phyloP scores from a whole-genome alignment of 2,329 filamentous ascomycete genomes.

The Alternaria brassicae region DNA sequence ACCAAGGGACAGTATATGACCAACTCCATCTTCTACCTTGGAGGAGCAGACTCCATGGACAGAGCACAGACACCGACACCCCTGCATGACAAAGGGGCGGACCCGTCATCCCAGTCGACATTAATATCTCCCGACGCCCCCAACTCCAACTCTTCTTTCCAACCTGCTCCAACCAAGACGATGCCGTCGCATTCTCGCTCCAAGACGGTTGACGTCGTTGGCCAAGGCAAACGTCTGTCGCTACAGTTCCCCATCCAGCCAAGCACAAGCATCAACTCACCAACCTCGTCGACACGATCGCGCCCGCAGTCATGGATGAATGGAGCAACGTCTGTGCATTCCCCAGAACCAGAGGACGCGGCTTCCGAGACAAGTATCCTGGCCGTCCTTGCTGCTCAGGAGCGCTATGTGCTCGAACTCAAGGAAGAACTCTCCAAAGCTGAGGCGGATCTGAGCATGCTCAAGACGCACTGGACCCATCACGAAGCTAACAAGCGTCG shows the following conservation, averaged over 20 bases:
- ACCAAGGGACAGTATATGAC: slow-evolving; percentile 32
- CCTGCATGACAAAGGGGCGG: slow-evolving; percentile 37
- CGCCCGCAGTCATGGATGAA: slow-evolving; percentile 51
- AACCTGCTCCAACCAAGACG: slow-evolving; percentile 22
- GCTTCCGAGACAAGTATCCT: slow-evolving; percentile 65
- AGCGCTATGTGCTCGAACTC: slow-evolving; percentile 87
- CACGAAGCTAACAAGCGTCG: slow-evolving; percentile 80
- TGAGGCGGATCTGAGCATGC: slow-evolving; percentile 73
- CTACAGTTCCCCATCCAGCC: slow-evolving; percentile 59
- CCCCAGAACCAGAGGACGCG: slow-evolving; percentile 31
- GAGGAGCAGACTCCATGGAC: slow-evolving; percentile 39
- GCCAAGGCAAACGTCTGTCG: slow-evolving; percentile 56
- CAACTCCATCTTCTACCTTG: slow-evolving; percentile 24
- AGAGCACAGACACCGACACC: slow-evolving; percentile 39
- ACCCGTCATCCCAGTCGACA: slow-evolving; percentile 22
- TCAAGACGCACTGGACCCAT: slow-evolving; percentile 84
- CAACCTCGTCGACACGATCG: slow-evolving; percentile 41
- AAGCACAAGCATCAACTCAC: slow-evolving; percentile 42
- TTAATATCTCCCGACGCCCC: slow-evolving; percentile 19
- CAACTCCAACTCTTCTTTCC: slow-evolving; percentile 20
- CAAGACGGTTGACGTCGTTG: slow-evolving; percentile 43
- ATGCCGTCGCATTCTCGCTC: slow-evolving; percentile 43
- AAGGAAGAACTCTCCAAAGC: slow-evolving; percentile 87
- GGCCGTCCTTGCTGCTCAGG: slow-evolving; percentile 89
- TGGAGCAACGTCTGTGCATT: slow-evolving; percentile 37